Conservation (phyloP, 371 early-diverging fungal species). For the Saksenaea vasiformis region DNA sequence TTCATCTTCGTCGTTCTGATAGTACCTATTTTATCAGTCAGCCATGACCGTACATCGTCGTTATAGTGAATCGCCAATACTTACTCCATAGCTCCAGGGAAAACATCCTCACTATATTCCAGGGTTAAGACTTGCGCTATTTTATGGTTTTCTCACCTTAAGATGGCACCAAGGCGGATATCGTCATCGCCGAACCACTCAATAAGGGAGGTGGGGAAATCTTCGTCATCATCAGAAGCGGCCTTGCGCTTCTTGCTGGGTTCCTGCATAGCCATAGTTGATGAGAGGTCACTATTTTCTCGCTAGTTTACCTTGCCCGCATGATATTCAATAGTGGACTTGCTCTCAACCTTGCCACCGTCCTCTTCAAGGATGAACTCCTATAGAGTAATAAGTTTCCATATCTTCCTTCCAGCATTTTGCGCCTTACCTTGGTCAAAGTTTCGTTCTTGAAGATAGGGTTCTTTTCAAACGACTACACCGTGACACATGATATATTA, state of each 20-base stretch:
- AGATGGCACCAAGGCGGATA: constrained; percentile 35
- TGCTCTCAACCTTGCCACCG: constrained; percentile 33
- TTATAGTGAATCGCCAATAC: not conserved
- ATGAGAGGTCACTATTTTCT: not conserved
- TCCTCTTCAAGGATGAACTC: constrained; percentile 48
- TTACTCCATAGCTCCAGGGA: constrained; percentile 41
- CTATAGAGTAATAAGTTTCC: constrained; percentile 11
- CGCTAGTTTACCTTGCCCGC: constrained; percentile 40
- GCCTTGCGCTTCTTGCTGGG: constrained; percentile 51
- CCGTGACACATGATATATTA: not conserved
- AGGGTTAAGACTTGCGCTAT: not conserved
- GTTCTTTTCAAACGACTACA: constrained; percentile 59
- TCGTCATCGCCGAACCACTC: constrained; percentile 51
- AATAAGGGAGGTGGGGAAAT: constrained; percentile 38
- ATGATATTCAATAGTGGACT: constrained; percentile 52
- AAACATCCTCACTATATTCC: constrained; percentile 39
- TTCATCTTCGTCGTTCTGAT: constrained; percentile 27
- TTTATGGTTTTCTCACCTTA: constrained; percentile 14
- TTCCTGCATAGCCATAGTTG: constrained; percentile 5
- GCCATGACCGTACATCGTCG: not conserved
- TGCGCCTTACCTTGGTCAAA: constrained; percentile 44
- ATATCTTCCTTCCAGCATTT: not conserved
- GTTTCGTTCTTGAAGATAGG: constrained; percentile 57
- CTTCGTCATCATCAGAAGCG: constrained; percentile 34
- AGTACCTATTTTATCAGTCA: constrained; percentile 5